A percentile compares a stretch with the other conserved stretches of the same genome.
phyloP scores from a whole-genome alignment of 1,284 basidiomycete genomes.

The Thelephora terrestris region DNA sequence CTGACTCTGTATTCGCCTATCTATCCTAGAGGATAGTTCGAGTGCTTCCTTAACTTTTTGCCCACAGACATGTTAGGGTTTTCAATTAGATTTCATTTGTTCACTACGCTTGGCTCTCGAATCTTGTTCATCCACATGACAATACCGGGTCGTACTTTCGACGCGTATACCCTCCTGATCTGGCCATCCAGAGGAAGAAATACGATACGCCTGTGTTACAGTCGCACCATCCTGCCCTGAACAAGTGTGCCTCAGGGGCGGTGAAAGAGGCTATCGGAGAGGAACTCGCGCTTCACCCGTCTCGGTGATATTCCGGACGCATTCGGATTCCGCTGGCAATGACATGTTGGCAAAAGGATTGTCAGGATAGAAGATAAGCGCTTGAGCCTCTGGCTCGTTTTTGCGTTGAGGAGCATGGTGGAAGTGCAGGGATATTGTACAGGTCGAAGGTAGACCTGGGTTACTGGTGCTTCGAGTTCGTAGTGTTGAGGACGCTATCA shows the following conservation, averaged over 20 bases:
- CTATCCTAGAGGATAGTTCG: too few species aligned
- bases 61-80: too few species aligned
- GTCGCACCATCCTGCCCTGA: slow-evolving; percentile 80
- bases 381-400: slow-evolving; percentile 73
- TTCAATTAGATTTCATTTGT: too few species aligned
- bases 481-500: slow-evolving; percentile 64
- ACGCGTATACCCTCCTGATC: slow-evolving; percentile 79
- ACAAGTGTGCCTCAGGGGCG: slow-evolving; percentile 79
- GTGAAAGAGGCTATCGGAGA: slow-evolving; percentile 65
- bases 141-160: too few species aligned
- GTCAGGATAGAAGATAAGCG: slow-evolving; percentile 74
- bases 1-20: too few species aligned
- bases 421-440: slow-evolving; percentile 56
- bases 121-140: too few species aligned
- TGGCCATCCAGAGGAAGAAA: slow-evolving; percentile 81
- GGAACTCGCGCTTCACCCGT: slow-evolving; percentile 43
- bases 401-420: slow-evolving; percentile 65
- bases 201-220: slow-evolving; percentile 88
- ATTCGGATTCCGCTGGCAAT: slow-evolving; percentile 29
- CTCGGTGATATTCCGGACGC: slow-evolving; percentile 2
- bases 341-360: slow-evolving; percentile 63
- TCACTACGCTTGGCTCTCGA: too few species aligned
- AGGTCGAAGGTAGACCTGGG: slow-evolving; percentile 40
- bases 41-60: too few species aligned
- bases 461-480: neutral